Conservation (phyloP, 805 yeast genomes). For the Candida stauntonica region DNA sequence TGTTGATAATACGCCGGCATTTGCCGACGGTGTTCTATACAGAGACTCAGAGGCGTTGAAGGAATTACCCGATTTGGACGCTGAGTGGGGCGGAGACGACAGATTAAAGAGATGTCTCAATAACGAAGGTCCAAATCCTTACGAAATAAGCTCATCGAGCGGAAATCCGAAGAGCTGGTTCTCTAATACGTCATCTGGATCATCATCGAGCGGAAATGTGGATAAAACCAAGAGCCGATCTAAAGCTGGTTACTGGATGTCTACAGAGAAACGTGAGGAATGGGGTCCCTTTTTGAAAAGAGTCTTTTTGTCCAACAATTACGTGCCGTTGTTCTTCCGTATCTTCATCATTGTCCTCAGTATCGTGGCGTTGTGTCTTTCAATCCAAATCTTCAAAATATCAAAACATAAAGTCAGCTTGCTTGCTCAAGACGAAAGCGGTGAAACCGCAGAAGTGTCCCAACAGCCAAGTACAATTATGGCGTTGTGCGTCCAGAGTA, state of each 20-base stretch:
- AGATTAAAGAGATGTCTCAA: slow-evolving; percentile 50
- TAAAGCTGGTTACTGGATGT: slow-evolving; percentile 66
- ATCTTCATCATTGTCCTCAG: slow-evolving; percentile 54
- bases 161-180: slow-evolving; percentile 3
- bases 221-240: slow-evolving; percentile 39
- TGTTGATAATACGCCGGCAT: slow-evolving; percentile 40
- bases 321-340: slow-evolving; percentile 75
- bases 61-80: slow-evolving; percentile 39
- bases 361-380: slow-evolving; percentile 66
- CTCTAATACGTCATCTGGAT: too few relatives aligned
- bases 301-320: slow-evolving; percentile 68
- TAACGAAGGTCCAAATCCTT: slow-evolving; percentile 26
- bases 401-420: slow-evolving; percentile 27
- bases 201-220: slow-evolving; percentile 16
- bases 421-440: slow-evolving; percentile 2
- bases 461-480: slow-evolving; percentile 90
- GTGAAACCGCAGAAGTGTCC: slow-evolving; percentile 33
- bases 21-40: slow-evolving; percentile 23
- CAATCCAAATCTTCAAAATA: slow-evolving; percentile 50
- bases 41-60: slow-evolving; percentile 24
- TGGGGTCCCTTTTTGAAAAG: slow-evolving; percentile 59
- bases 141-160: background rate
- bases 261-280: slow-evolving; percentile 54
- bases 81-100: slow-evolving; percentile 70
- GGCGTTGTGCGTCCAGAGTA: slow-evolving; percentile 82